Conservation (phyloP, 192 early-diverging fungal species). For the Mortierella alpina region DNA sequence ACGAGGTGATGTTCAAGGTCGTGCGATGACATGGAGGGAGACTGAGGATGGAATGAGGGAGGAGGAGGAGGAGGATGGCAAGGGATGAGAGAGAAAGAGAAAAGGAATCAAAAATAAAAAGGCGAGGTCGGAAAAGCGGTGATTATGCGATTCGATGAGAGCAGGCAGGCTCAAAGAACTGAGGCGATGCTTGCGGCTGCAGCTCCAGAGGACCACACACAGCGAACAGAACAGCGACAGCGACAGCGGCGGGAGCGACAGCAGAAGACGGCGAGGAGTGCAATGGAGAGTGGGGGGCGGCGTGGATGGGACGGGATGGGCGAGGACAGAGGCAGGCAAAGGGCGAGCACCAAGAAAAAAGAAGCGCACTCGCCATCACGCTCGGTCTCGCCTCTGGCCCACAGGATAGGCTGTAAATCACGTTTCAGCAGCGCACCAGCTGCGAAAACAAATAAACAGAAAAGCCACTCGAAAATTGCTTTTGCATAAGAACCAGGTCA, state of each 20-base stretch:
- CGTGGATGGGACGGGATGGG: not conserved
- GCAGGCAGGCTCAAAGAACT: not conserved
- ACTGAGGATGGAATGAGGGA: not conserved
- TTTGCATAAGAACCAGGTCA: too few relatives aligned
- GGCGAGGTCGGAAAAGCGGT: not conserved
- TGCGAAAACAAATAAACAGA: too few relatives aligned
- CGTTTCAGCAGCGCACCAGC: too few relatives aligned
- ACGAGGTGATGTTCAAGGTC: conserved; percentile 38
- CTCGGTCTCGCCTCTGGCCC: too few relatives aligned
- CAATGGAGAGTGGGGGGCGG: not conserved
- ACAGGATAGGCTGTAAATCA: too few relatives aligned
- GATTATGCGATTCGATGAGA: not conserved
- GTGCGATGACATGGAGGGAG: conserved; percentile 21
- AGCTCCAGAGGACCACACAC: too few relatives aligned
- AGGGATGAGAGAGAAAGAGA: not conserved
- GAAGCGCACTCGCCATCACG: too few relatives aligned
- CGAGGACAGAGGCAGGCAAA: not conserved
- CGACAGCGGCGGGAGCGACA: not conserved
- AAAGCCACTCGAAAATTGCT: too few relatives aligned
- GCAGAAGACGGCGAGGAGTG: not conserved
- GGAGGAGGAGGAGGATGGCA: not conserved
- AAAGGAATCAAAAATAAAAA: not conserved
- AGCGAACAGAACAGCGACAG: not conserved
- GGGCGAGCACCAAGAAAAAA: not conserved
- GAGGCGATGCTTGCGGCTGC: not conserved